These are phyloP conservation scores for Hirschioporus abietinus DNA, from an alignment of 768 basidiomycete species.

Conservation along the genomic window DNA sequence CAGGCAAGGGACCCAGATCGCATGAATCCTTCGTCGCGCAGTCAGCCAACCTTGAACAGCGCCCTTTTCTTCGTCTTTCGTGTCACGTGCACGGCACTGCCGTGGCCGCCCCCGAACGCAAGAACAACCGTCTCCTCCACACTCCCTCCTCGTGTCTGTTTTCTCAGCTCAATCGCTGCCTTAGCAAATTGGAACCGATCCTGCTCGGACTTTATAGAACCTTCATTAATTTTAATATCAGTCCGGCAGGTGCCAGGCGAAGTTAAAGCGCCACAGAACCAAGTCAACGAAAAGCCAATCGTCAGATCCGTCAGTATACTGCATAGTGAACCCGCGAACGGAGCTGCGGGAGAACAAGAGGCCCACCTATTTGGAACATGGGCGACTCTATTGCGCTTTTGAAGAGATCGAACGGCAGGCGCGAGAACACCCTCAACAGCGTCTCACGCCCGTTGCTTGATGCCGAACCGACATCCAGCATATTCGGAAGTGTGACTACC, in stretches of 20 bases:
- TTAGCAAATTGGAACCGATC: conserved; percentile 90
- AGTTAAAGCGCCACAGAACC: background rate
- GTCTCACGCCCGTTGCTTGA: conserved; percentile 52
- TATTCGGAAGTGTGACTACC: conserved; percentile 64
- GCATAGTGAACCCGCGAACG: background rate
- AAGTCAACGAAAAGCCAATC: conserved; percentile 2
- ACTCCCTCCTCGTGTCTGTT: conserved; percentile 63
- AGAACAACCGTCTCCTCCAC: conserved; percentile 90
- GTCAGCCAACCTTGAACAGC: conserved; percentile 35
- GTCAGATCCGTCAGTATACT: background rate
- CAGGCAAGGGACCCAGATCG: background rate
- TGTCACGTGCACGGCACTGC: conserved; percentile 80
- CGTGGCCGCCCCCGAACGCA: conserved; percentile 74
- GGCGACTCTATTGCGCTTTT: conserved; percentile 78
- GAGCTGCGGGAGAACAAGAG: conserved; percentile 3
- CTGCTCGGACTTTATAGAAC: conserved; percentile 66
- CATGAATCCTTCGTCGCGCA: background rate
- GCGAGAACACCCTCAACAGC: conserved; percentile 68
- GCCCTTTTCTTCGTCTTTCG: conserved; percentile 70
- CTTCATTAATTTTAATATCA: conserved; percentile 15
- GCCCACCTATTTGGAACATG: conserved; percentile 70
- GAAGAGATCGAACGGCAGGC: conserved; percentile 84
- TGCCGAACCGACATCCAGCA: conserved; percentile 39
- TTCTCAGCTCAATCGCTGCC: conserved; percentile 79
- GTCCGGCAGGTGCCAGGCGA: conserved; percentile 7